Conservation (phyloP, 2,329 filamentous ascomycete genomes). For the Karstenula rhodostoma region DNA sequence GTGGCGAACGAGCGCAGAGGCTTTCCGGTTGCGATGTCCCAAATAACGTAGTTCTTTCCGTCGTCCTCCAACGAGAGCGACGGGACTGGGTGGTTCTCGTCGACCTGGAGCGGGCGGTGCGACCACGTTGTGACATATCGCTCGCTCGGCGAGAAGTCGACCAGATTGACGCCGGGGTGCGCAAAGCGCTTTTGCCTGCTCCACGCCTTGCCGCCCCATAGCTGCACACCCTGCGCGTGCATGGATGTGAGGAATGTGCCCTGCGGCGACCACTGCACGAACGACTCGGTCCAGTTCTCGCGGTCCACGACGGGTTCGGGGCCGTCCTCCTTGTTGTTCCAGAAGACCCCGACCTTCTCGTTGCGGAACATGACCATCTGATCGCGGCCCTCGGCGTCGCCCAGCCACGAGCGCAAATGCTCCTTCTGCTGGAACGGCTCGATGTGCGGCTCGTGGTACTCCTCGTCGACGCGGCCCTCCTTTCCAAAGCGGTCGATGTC, state of each 20-base stretch:
- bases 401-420: conserved; percentile 92
- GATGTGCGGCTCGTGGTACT: conserved; percentile 82
- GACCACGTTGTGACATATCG: conserved; percentile 98
- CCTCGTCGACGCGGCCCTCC: conserved; percentile 91
- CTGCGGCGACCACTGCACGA: conserved; percentile 96
- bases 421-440: conserved; percentile 90
- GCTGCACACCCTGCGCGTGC: conserved; percentile 93
- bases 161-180: conserved; percentile 92
- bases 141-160: conserved; percentile 94
- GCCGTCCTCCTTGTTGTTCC: conserved; percentile 95
- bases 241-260: conserved; percentile 95
- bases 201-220: conserved; percentile 94
- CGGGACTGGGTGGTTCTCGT: conserved; percentile 85
- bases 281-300: conserved; percentile 96
- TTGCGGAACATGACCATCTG: conserved; percentile 95
- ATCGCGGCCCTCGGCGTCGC: conserved; percentile 87
- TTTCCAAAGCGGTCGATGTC: conserved; percentile 96
- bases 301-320: conserved; percentile 92
- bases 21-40: conserved; percentile 90
- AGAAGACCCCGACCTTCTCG: conserved; percentile 93
- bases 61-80: conserved; percentile 82
- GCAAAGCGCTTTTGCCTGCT: conserved; percentile 90
- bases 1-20: conserved; percentile 94
- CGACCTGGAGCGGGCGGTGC: conserved; percentile 88
- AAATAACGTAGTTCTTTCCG: conserved; percentile 99